These are phyloP conservation scores for Melanogaster broomeanus DNA, from an alignment of 768 basidiomycete genomes.

Conservation along the genomic window DNA sequence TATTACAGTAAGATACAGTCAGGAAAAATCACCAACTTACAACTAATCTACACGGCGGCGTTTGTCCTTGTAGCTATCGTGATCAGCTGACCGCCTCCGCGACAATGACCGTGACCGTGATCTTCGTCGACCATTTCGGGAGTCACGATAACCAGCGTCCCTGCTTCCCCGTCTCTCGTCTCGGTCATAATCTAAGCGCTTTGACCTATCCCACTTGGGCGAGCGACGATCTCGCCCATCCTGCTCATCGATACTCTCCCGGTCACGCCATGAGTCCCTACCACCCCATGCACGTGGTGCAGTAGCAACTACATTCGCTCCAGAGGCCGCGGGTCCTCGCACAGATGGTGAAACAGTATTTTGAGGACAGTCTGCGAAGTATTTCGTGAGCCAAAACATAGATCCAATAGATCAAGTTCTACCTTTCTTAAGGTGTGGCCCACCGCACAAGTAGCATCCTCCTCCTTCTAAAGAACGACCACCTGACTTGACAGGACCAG, in stretches of 20 bases:
- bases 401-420: conserved; percentile 1
- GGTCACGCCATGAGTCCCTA: conserved; percentile 38
- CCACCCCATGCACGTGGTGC: conserved; percentile 37
- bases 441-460: conserved; percentile 93
- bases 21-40: conserved; percentile 15
- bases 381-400: conserved; percentile 6
- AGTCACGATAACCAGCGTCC: conserved; percentile 15
- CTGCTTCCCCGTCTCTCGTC: conserved; percentile 19
- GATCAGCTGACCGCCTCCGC: conserved; percentile 28
- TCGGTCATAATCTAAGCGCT: conserved; percentile 23
- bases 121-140: conserved; percentile 20
- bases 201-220: conserved; percentile 23
- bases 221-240: conserved; percentile 25
- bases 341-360: conserved; percentile 41
- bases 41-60: conserved; percentile 57
- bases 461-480: conserved; percentile 55
- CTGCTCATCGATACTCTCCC: conserved; percentile 16
- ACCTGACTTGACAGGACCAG: conserved; percentile 52
- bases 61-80: conserved; percentile 46
- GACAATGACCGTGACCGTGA: conserved; percentile 37
- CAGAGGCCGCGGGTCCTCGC: conserved; percentile 26
- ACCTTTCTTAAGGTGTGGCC: conserved; percentile 93
- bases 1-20: conserved; percentile 3
- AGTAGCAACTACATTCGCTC: conserved; percentile 34
- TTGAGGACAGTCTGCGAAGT: conserved; percentile 49